Conservation (phyloP, 2,329 filamentous ascomycete species). For the Pseudopyricularia cyperi region DNA sequence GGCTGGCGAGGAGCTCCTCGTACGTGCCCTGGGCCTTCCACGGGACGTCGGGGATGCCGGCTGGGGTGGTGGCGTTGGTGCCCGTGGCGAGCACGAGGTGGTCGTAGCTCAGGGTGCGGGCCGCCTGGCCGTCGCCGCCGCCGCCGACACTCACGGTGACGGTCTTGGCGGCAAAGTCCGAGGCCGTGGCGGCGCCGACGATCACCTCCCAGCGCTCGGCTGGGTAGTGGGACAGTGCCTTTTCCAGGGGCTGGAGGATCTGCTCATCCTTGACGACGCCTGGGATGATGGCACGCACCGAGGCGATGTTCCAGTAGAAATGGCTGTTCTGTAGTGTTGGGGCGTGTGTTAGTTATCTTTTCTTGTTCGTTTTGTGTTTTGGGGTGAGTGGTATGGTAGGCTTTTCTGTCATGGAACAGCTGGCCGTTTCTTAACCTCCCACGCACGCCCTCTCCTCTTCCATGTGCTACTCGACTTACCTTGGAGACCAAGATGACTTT, state of each 20-base stretch:
- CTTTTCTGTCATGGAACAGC: background rate
- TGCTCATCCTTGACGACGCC: conserved; percentile 33
- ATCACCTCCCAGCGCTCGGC: conserved; percentile 35
- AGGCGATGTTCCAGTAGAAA: conserved; percentile 46
- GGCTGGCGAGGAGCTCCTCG: conserved; percentile 25
- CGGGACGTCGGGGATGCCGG: conserved; percentile 24
- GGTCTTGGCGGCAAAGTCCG: conserved; percentile 27
- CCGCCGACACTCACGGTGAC: conserved; percentile 23
- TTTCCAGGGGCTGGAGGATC: conserved; percentile 33
- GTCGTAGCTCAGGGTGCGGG: conserved; percentile 30
- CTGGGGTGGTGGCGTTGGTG: conserved; percentile 26
- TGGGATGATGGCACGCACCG: conserved; percentile 41
- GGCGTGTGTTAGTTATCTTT: background rate
- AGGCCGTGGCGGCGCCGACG: conserved; percentile 31
- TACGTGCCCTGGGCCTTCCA: conserved; percentile 39
- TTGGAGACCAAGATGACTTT: conserved; percentile 44
- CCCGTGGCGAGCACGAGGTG: conserved; percentile 47
- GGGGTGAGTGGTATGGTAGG: too few relatives aligned
- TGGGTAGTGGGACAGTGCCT: conserved; percentile 37
- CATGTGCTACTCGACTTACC: conserved; percentile 18
- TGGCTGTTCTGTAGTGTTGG: conserved; percentile 31
- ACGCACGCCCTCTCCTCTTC: too few relatives aligned
- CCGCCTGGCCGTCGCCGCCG: conserved; percentile 9
- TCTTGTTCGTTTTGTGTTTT: background rate
- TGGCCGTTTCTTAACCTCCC: too few relatives aligned